These are phyloP conservation scores for Aristolochia californica DNA, from an alignment of 164 flowering plant genomes.

Conservation along the genomic window DNA sequence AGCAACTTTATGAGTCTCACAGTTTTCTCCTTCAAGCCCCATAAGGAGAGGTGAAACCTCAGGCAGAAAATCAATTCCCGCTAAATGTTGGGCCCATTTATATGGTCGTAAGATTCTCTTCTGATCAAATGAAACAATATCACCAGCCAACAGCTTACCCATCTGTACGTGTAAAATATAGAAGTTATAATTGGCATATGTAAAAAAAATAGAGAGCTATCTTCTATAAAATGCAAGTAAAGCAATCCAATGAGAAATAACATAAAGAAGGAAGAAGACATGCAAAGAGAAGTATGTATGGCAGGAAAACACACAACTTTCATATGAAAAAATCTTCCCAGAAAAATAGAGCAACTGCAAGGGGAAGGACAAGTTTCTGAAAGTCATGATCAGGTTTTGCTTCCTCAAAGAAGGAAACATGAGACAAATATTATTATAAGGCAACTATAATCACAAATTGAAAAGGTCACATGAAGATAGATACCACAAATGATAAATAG, in stretches of 20 bases:
- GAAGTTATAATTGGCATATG: not conserved
- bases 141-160: conserved; percentile 60
- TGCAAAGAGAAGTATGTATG: too few relatives aligned
- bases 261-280: not conserved
- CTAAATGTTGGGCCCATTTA: conserved; percentile 97
- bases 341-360: too few relatives aligned
- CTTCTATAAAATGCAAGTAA: not conserved
- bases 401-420: too few relatives aligned
- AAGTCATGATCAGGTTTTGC: too few relatives aligned
- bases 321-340: too few relatives aligned
- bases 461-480: too few relatives aligned
- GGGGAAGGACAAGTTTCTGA: too few relatives aligned
- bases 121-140: conserved; percentile 47
- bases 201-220: not conserved
- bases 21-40: conserved; percentile 25
- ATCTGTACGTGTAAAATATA: conserved; percentile 37
- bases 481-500: too few relatives aligned
- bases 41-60: conserved; percentile 65
- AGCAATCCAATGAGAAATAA: not conserved
- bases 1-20: conserved; percentile 34
- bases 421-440: too few relatives aligned
- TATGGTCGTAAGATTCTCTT: conserved; percentile 67
- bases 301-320: too few relatives aligned
- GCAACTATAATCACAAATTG: too few relatives aligned
- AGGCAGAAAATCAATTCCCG: conserved; percentile 89